Conservation (phyloP, 2,329 filamentous ascomycete genomes). For the Biscogniauxia sp. region DNA sequence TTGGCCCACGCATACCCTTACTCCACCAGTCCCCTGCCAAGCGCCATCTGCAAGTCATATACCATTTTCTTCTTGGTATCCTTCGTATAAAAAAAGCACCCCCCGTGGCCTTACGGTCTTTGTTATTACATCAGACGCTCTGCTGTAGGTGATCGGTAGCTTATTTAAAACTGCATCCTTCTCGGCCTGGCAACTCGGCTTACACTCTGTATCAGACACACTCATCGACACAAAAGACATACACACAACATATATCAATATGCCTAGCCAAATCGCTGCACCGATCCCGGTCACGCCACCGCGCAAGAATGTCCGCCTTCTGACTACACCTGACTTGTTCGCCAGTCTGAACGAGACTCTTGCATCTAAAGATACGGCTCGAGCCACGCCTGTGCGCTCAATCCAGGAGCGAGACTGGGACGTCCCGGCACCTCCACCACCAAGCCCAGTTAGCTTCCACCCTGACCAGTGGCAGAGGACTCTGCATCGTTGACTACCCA, state of each 20-base stretch:
- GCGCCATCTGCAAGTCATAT: constrained; percentile 7
- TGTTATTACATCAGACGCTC: not conserved
- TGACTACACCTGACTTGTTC: constrained; percentile 51
- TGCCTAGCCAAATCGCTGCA: constrained; percentile 45
- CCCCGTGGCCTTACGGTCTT: constrained; percentile 2
- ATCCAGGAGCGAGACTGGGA: constrained; percentile 60
- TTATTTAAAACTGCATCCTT: not conserved
- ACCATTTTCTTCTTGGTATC: constrained; percentile 6
- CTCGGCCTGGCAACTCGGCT: not conserved
- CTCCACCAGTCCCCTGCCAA: constrained; percentile 9
- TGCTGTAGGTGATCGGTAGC: not conserved
- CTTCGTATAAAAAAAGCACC: constrained; percentile 5
- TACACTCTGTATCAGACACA: constrained; percentile 1
- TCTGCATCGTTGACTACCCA: constrained; percentile 29
- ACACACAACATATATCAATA: constrained; percentile 28
- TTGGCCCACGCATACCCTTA: constrained; percentile 2
- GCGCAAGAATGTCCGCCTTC: constrained; percentile 43
- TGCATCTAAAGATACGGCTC: constrained; percentile 39
- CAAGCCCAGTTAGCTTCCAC: constrained; percentile 62
- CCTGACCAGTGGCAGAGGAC: constrained; percentile 52
- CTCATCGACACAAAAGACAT: constrained; percentile 5
- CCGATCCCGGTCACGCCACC: constrained; percentile 48
- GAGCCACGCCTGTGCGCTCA: constrained; percentile 46
- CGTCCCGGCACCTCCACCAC: constrained; percentile 63
- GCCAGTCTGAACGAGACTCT: constrained; percentile 53